These are phyloP conservation scores for Hyphopichia burtonii DNA, from an alignment of 1,139 yeast genomes.

Conservation along the genomic window DNA sequence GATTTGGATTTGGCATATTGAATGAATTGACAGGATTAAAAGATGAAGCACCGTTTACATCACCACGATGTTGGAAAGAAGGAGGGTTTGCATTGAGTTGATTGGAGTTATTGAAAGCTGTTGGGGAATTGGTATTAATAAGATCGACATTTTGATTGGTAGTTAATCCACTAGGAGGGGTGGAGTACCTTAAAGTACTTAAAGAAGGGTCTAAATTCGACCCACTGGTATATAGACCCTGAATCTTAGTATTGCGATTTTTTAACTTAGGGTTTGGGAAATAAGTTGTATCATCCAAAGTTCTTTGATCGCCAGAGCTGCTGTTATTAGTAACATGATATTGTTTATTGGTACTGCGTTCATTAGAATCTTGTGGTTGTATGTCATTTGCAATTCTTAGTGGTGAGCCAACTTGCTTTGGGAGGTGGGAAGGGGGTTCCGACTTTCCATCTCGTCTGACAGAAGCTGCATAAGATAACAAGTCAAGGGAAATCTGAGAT, in stretches of 20 bases:
- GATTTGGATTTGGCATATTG: not conserved
- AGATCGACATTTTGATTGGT: too few relatives aligned
- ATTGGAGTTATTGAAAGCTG: not conserved
- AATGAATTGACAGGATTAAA: not conserved
- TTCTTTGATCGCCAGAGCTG: not conserved
- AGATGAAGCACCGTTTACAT: not conserved
- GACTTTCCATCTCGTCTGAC: constrained; percentile 13
- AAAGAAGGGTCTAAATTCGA: not conserved
- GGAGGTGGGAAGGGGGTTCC: not conserved
- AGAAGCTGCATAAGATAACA: constrained; percentile 38
- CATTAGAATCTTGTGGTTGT: not conserved
- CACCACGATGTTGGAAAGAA: not conserved
- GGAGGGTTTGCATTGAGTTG: constrained; percentile 6
- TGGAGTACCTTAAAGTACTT: too few relatives aligned
- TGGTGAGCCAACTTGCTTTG: not conserved
- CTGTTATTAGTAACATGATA: not conserved
- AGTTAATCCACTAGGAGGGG: too few relatives aligned
- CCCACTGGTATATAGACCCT: not conserved
- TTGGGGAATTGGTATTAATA: not conserved
- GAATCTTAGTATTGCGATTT: not conserved
- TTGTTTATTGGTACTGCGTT: not conserved
- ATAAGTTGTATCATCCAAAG: not conserved
- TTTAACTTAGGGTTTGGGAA: not conserved
- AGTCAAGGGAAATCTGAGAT: constrained; percentile 29
- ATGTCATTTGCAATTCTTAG: too few relatives aligned